Percentiles rank a stretch among this genome's conserved stretches.
Conservation (phyloP, 2,329 filamentous ascomycete species). For the Talaromyces verruculosus region DNA sequence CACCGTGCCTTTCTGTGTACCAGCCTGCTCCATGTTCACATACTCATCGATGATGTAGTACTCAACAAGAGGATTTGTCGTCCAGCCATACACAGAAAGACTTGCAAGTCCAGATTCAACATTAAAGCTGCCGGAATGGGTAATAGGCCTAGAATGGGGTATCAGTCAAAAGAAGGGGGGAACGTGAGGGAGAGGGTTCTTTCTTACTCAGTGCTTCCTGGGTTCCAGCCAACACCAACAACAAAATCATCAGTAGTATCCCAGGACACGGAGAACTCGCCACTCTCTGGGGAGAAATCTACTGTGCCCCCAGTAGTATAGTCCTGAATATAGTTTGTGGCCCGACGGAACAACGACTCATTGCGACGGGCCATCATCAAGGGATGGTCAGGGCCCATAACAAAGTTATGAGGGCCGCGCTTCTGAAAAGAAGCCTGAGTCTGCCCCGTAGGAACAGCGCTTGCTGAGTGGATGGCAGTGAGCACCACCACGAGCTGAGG, state of each 20-base stretch:
- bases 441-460: neutral
- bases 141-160: neutral
- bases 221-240: slow-evolving; percentile 60
- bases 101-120: slow-evolving; percentile 35
- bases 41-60: slow-evolving; percentile 43
- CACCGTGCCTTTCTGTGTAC: slow-evolving; percentile 37
- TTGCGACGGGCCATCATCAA: slow-evolving; percentile 7
- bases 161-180: neutral
- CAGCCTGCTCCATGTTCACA: slow-evolving; percentile 31
- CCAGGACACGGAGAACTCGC: slow-evolving; percentile 52
- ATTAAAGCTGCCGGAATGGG: slow-evolving; percentile 25
- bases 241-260: slow-evolving; percentile 54
- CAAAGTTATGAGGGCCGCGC: slow-evolving; percentile 5
- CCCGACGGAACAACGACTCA: neutral
- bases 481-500: neutral
- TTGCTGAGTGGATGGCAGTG: neutral
- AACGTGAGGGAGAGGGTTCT: neutral
- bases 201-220: slow-evolving; percentile 52
- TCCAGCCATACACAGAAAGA: slow-evolving; percentile 45
- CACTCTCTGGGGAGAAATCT: slow-evolving; percentile 47
- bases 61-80: slow-evolving; percentile 39
- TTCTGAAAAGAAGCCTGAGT: neutral
- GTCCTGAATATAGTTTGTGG: slow-evolving; percentile 12
- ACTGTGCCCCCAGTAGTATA: slow-evolving; percentile 36
- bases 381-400: slow-evolving; percentile 4